Evolutionary conservation across 371 early-diverging fungal genomes (phyloP).

Genomic region (Mucor velutinosus): DNA sequence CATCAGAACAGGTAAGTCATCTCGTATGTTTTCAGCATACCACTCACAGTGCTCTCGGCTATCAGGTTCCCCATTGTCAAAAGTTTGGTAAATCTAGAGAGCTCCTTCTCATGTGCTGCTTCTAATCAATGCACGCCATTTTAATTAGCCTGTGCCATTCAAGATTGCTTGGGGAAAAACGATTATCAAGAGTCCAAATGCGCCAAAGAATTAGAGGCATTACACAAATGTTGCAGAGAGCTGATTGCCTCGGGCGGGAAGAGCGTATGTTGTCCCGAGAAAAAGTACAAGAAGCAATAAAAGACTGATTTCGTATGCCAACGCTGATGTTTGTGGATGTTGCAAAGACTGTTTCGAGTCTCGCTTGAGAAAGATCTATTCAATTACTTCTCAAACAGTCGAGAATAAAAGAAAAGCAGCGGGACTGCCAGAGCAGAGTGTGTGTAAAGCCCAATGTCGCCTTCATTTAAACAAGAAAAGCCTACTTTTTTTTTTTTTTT

Average conservation of each 20-base stretch:
- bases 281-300: conserved; percentile 44
- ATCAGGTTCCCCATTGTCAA: conserved; percentile 29
- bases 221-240: conserved; percentile 64
- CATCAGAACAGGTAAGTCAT: neutral
- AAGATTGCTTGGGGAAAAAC: conserved; percentile 66
- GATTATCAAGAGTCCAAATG: conserved; percentile 73
- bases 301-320: neutral
- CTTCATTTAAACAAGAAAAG: neutral
- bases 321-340: neutral
- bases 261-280: conserved; percentile 66
- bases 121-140: neutral
- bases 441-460: neutral
- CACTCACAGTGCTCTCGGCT: neutral
- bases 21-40: neutral
- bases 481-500: conserved; percentile 9
- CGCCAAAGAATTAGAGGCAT: conserved; percentile 51
- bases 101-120: neutral
- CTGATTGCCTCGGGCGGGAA: conserved; percentile 58
- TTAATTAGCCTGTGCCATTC: conserved; percentile 67
- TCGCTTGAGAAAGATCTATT: neutral
- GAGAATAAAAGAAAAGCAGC: neutral
- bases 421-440: neutral
- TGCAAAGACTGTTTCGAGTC: neutral
- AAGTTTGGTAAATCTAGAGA: conserved; percentile 31
- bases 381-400: neutral